phyloP scores from a whole-genome alignment of 306 rosid species.

The Cicer yamashitae region DNA sequence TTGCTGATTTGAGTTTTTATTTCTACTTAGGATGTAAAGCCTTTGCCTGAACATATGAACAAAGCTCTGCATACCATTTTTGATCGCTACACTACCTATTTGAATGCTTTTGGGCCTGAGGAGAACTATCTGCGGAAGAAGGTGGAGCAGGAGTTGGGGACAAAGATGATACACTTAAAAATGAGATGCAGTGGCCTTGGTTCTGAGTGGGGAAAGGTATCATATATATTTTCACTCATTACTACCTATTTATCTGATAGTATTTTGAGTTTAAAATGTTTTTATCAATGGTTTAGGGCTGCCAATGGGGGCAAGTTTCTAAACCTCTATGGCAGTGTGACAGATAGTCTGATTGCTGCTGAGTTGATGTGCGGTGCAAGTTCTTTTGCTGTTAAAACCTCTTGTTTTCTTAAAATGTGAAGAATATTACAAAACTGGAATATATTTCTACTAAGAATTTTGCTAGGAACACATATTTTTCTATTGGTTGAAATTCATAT shows the following conservation, averaged over 20 bases:
- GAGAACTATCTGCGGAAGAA: slow-evolving; percentile 87
- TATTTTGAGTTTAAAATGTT: slow-evolving; percentile 25
- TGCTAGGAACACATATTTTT: neutral
- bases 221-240: slow-evolving; percentile 31
- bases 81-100: slow-evolving; percentile 73
- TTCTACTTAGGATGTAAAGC: slow-evolving; percentile 63
- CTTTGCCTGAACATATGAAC: slow-evolving; percentile 60
- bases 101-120: slow-evolving; percentile 85
- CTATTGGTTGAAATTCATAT: neutral
- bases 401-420: neutral
- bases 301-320: slow-evolving; percentile 9
- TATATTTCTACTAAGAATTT: neutral
- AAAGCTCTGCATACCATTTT: slow-evolving; percentile 67
- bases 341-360: neutral
- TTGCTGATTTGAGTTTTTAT: slow-evolving; percentile 33
- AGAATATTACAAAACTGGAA: neutral
- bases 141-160: slow-evolving; percentile 88
- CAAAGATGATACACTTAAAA: slow-evolving; percentile 87
- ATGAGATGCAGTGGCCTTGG: slow-evolving; percentile 89
- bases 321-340: slow-evolving; percentile 17
- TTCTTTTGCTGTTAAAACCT: neutral
- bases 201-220: slow-evolving; percentile 96
- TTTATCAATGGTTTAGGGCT: slow-evolving; percentile 19
- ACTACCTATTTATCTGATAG: slow-evolving; percentile 6
- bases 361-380: neutral